Conservation (phyloP, 768 basidiomycete species). For the Rhizopogon salebrosus region DNA sequence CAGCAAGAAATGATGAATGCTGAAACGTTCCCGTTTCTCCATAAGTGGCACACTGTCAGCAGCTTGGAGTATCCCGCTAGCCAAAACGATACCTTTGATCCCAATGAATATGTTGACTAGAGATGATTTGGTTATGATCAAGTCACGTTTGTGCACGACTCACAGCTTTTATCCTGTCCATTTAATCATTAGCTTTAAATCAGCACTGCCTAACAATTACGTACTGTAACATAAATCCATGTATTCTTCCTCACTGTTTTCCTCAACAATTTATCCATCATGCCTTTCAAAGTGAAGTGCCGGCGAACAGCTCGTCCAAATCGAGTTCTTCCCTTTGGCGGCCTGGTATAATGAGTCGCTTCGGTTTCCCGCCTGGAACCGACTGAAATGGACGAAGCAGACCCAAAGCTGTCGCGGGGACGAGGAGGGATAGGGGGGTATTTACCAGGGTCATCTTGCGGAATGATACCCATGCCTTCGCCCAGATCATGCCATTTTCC, state of each 20-base stretch:
- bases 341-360: slow-evolving; percentile 40
- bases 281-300: slow-evolving; percentile 45
- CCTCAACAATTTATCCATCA: slow-evolving; percentile 47
- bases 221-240: slow-evolving; percentile 65
- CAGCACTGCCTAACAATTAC: background rate
- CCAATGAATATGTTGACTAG: slow-evolving; percentile 63
- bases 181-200: slow-evolving; percentile 1
- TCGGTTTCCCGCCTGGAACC: slow-evolving; percentile 21
- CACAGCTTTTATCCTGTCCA: slow-evolving; percentile 48
- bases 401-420: slow-evolving; percentile 15
- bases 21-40: slow-evolving; percentile 54
- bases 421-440: slow-evolving; percentile 10
- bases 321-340: slow-evolving; percentile 25
- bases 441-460: slow-evolving; percentile 11
- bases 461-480: slow-evolving; percentile 48
- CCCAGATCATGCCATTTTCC: slow-evolving; percentile 61
- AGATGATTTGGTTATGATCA: background rate
- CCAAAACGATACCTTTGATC: slow-evolving; percentile 43
- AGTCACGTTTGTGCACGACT: slow-evolving; percentile 10
- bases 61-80: background rate
- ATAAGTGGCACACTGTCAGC: background rate
- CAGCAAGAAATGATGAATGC: slow-evolving; percentile 57
- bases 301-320: slow-evolving; percentile 36
- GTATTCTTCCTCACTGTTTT: slow-evolving; percentile 58
- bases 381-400: slow-evolving; percentile 10